Evolutionary conservation across 176 grass and related monocot genomes (phyloP).

Genomic region (Dendrocalamus sinicus): DNA sequence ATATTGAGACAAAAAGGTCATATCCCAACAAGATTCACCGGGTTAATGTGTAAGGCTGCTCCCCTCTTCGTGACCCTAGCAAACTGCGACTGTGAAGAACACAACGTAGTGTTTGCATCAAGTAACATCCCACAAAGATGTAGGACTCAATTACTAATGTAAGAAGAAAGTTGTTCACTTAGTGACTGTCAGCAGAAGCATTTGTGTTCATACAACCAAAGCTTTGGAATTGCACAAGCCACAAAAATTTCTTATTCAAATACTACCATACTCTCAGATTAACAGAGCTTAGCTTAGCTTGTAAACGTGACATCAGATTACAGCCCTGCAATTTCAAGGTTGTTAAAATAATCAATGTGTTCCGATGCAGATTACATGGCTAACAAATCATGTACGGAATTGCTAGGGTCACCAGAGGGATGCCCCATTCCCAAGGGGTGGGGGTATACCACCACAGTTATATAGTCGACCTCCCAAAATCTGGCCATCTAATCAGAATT

Average conservation of each 20-base stretch:
- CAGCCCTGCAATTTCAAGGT: background rate
- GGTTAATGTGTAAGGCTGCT: slow-evolving; percentile 12
- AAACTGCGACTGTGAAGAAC: background rate
- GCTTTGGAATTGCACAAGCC: background rate
- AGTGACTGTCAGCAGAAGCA: background rate
- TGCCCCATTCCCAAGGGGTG: too few relatives aligned
- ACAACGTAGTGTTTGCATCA: background rate
- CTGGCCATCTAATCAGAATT: slow-evolving; percentile 17
- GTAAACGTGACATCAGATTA: background rate
- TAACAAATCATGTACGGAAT: too few relatives aligned
- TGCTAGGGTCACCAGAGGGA: too few relatives aligned
- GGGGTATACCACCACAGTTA: too few relatives aligned
- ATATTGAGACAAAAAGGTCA: background rate
- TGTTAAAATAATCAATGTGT: background rate
- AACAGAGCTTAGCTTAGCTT: slow-evolving; percentile 1
- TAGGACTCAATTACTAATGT: too few relatives aligned
- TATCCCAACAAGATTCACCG: background rate
- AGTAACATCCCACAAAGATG: background rate
- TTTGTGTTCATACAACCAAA: slow-evolving; percentile 5
- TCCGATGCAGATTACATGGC: background rate
- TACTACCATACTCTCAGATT: background rate
- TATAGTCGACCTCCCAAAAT: background rate
- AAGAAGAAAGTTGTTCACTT: background rate
- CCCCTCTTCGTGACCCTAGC: background rate
- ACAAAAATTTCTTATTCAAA: background rate